Conservation (phyloP, 78 protist genomes). For the Speleostelium caveatum region DNA sequence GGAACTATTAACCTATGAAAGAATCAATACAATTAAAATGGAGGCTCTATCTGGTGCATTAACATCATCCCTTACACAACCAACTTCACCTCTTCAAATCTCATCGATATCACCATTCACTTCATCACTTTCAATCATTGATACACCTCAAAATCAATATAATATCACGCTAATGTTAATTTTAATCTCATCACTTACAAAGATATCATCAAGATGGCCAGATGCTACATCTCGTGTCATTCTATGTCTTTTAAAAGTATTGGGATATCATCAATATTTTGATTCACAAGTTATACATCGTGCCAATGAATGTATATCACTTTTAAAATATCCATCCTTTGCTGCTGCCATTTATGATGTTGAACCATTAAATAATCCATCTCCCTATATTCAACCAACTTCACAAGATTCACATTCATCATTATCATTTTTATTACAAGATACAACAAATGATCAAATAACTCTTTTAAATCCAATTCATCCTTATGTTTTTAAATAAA, state of each 20-base stretch:
- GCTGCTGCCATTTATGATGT: constrained; percentile 35
- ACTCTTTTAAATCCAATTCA: not conserved
- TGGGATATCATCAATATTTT: constrained; percentile 70
- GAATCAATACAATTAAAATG: constrained; percentile 66
- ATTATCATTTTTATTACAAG: constrained; percentile 55
- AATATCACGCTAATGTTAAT: constrained; percentile 47
- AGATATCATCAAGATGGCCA: constrained; percentile 76
- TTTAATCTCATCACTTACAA: constrained; percentile 46
- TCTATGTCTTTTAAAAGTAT: constrained; percentile 61
- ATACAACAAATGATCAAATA: not conserved
- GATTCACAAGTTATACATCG: constrained; percentile 71
- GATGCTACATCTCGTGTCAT: constrained; percentile 69
- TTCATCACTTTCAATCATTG: not conserved
- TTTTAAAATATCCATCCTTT: constrained; percentile 69
- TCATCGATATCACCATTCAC: not conserved
- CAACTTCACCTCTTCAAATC: not conserved
- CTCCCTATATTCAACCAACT: constrained; percentile 7
- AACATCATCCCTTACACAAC: constrained; percentile 21
- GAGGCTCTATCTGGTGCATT: constrained; percentile 14
- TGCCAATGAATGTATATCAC: constrained; percentile 66
- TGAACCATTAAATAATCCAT: constrained; percentile 7
- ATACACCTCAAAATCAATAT: constrained; percentile 5
- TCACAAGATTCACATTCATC: constrained; percentile 44
- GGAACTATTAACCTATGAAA: constrained; percentile 62
- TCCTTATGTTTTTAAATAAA: constrained; percentile 29